Evolutionary conservation across 108 stramenopile species (phyloP).

Genomic region (Cylindrotheca closterium): DNA sequence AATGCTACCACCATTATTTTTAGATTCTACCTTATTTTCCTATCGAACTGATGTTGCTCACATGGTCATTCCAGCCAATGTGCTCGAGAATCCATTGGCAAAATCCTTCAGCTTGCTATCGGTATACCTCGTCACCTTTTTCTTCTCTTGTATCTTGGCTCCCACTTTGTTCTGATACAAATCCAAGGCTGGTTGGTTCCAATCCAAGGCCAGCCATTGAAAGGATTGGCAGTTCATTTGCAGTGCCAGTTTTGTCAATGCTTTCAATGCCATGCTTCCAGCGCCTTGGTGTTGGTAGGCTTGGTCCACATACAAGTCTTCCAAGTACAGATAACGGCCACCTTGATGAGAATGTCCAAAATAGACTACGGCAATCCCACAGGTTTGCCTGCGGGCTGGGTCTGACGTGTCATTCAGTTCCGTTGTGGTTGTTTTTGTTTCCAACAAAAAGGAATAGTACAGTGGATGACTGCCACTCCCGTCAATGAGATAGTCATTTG

Average conservation of each 20-base stretch:
- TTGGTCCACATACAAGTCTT: constrained; percentile 69
- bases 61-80: too few relatives aligned
- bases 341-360: constrained; percentile 34
- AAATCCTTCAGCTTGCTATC: constrained; percentile 19
- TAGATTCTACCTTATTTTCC: too few relatives aligned
- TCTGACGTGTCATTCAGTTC: too few relatives aligned
- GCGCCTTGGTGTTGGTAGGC: constrained; percentile 33
- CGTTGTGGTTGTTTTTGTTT: too few relatives aligned
- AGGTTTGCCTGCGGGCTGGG: not conserved
- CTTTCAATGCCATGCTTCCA: constrained; percentile 45
- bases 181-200: constrained; percentile 53
- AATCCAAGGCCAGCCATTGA: constrained; percentile 64
- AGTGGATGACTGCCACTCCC: constrained; percentile 22
- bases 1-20: too few relatives aligned
- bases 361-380: constrained; percentile 57
- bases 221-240: constrained; percentile 27
- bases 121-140: constrained; percentile 32
- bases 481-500: constrained; percentile 23
- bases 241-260: constrained; percentile 34
- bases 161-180: constrained; percentile 56
- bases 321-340: constrained; percentile 58
- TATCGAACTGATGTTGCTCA: too few relatives aligned
- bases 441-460: constrained; percentile 32
- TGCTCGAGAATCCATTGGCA: too few relatives aligned
- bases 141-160: constrained; percentile 30